Evolutionary conservation across 345 rosid genomes (phyloP).

Genomic region (Alliaria petiolata): DNA sequence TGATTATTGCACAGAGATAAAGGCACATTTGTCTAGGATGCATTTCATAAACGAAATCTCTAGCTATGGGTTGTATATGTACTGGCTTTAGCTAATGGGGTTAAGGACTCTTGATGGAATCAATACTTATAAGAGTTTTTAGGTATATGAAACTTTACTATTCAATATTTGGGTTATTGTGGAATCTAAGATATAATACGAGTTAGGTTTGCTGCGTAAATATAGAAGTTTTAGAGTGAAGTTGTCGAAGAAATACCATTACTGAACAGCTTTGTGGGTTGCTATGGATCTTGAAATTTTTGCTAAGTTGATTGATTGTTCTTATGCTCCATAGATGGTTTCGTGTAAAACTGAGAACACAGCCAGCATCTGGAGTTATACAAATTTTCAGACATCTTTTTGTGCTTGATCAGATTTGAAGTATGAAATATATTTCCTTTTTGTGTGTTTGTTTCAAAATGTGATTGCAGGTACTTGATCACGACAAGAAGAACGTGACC

Average conservation of each 20-base stretch:
- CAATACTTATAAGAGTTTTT: background rate
- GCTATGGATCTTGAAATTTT: background rate
- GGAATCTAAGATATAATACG: background rate
- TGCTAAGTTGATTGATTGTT: background rate
- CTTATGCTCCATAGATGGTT: background rate
- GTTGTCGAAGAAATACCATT: background rate
- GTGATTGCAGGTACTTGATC: conserved; percentile 66
- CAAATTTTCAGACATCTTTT: no score
- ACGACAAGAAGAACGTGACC: conserved; percentile 61
- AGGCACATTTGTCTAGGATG: background rate
- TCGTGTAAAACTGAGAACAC: background rate
- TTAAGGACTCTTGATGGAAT: background rate
- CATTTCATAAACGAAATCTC: background rate
- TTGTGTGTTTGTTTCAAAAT: background rate
- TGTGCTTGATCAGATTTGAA: background rate
- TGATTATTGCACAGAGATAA: background rate
- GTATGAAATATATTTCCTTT: background rate
- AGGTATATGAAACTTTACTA: background rate
- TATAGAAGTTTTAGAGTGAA: background rate
- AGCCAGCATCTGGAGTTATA: background rate
- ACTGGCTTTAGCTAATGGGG: background rate
- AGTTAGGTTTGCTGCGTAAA: background rate
- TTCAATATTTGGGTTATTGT: background rate
- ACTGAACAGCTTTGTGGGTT: background rate
- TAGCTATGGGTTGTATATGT: background rate